These are phyloP conservation scores for Talaromyces proteolyticus DNA, from an alignment of 495 filamentous ascomycete species.

Conservation along the genomic window DNA sequence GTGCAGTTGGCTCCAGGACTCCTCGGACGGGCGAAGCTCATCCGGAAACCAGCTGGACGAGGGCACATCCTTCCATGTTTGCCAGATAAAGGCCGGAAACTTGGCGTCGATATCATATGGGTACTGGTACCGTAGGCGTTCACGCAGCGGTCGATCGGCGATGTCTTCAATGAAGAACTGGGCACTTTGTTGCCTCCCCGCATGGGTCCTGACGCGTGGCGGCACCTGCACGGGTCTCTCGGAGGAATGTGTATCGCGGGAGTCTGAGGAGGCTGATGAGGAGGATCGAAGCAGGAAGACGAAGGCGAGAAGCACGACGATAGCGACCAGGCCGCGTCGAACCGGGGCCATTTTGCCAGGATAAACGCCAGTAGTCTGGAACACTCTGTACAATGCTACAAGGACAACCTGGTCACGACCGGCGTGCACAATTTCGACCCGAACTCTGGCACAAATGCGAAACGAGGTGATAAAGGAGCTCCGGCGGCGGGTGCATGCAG, in stretches of 20 bases:
- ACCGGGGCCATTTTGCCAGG: constrained; percentile 55
- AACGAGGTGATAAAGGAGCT: background rate
- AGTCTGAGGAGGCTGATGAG: constrained; percentile 26
- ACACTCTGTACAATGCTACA: too few relatives aligned
- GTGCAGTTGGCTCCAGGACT: constrained; percentile 85
- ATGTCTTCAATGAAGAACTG: constrained; percentile 46
- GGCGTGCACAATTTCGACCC: background rate
- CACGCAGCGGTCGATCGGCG: constrained; percentile 61
- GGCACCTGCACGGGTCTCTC: constrained; percentile 33
- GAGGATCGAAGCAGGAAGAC: constrained; percentile 66
- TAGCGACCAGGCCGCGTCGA: constrained; percentile 63
- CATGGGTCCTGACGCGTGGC: constrained; percentile 18
- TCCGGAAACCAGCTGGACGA: constrained; percentile 71
- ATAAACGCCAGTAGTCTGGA: background rate
- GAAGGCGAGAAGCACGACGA: constrained; percentile 60
- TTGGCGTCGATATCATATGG: constrained; percentile 81
- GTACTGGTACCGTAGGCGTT: constrained; percentile 88
- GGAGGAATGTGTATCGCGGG: constrained; percentile 7
- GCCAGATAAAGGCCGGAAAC: constrained; percentile 98
- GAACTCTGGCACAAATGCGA: background rate
- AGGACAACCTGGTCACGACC: background rate
- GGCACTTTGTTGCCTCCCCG: background rate
- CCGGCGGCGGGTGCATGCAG: background rate
- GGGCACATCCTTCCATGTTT: constrained; percentile 94
- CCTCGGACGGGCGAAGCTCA: constrained; percentile 72